Base-by-base conservation (phyloP, 2,329 filamentous ascomycete genomes). In the Fusarium paranaense region DNA sequence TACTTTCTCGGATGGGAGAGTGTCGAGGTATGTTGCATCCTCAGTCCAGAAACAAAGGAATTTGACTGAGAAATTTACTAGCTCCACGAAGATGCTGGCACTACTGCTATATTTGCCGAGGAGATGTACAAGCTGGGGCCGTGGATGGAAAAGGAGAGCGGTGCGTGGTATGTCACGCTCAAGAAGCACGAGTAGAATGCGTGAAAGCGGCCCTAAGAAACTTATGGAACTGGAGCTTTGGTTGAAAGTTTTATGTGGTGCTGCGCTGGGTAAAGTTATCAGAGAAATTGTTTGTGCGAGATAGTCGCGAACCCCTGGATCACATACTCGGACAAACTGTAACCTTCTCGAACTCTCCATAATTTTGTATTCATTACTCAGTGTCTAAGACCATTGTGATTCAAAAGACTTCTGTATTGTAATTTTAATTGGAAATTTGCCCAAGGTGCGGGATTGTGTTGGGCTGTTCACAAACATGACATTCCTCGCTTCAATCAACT, bases 1-100 rank as follows among this genome's bases (percentile, higher is more conserved):
- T 75, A 75, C 35, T 64, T 40, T 40, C 64, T 76, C 2, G 75
- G 73, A 2, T 76, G 75, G 75, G 75, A 77, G 13, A 76, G 73
- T n/a, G 70, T 77, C 35, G 73, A 77, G 73, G 75, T 73, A n/a
- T 7, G 52, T 37, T 37, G 16, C 0, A 16, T 16, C 18, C 9
- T 8, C 13, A 3, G 30, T 42, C 27, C 30, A 9, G 9, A 18
- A 9, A 3, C 1, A 16, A 18, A 9, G 22, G 5, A 11, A 62
- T 10, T 9, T n/a, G 22, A 8, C 33, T 68, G 6, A 70, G 18
- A 14, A 16, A 10, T 8, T 3, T 32, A 5, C 10, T 22, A 77
- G 73, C 66, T 76, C 2, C 73, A 77, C 22, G 47, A 77, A 42
- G 67, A 70, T 33, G 73, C 62, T 18, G 62, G 40, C 1, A 54